These are phyloP conservation scores for Vararia minispora DNA, from an alignment of 768 basidiomycete species.

Conservation along the genomic window DNA sequence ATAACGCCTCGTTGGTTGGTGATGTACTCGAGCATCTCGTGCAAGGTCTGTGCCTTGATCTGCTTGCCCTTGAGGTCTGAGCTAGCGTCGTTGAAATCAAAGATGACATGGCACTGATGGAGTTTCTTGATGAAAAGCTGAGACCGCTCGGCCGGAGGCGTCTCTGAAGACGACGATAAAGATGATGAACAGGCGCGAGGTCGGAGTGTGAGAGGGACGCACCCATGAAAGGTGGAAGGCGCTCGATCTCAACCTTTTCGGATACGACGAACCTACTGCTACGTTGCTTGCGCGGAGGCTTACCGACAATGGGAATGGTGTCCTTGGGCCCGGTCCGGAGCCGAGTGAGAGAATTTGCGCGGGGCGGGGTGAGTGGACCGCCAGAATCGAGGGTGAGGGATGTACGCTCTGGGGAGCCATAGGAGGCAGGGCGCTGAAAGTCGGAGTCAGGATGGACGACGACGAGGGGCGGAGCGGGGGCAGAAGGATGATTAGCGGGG, in stretches of 20 bases:
- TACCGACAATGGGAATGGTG: conserved; percentile 92
- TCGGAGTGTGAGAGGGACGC: conserved; percentile 23
- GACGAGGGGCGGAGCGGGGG: conserved; percentile 74
- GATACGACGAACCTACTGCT: conserved; percentile 95
- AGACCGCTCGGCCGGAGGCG: conserved; percentile 75
- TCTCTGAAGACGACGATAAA: conserved; percentile 48
- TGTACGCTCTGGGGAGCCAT: conserved; percentile 36
- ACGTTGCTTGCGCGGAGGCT: conserved; percentile 94
- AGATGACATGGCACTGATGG: conserved; percentile 91
- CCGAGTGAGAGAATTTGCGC: conserved; percentile 58
- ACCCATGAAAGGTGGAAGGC: conserved; percentile 86
- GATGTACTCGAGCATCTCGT: conserved; percentile 99
- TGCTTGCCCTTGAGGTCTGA: conserved; percentile 95
- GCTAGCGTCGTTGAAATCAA: conserved; percentile 98
- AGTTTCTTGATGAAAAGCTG: conserved; percentile 91
- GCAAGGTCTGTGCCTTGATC: conserved; percentile 94
- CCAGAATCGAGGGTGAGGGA: conserved; percentile 36
- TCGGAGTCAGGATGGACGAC: conserved; percentile 70
- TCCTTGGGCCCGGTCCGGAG: conserved; percentile 83
- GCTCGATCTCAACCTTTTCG: conserved; percentile 94
- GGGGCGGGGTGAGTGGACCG: conserved; percentile 41
- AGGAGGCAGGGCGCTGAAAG: conserved; percentile 35
- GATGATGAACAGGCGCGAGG: too few species aligned
- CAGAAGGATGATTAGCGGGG: conserved; percentile 32
- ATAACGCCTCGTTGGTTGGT: conserved; percentile 94